Conservation (phyloP, 495 filamentous ascomycete species). For the Neohortaea acidophila region DNA sequence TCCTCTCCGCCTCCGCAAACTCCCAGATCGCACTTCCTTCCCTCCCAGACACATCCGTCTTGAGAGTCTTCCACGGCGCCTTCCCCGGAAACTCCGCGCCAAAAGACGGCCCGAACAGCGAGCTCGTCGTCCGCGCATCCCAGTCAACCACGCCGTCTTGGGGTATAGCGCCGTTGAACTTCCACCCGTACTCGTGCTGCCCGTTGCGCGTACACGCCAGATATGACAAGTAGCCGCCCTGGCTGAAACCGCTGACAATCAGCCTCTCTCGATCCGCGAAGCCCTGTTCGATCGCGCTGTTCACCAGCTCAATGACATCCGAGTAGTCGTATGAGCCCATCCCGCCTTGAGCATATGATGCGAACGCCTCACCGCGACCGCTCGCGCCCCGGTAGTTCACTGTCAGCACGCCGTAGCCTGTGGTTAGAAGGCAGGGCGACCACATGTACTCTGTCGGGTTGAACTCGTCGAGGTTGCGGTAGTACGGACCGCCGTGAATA, state of each 20-base stretch:
- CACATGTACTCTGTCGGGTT: constrained; percentile 19
- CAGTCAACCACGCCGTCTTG: constrained; percentile 6
- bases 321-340: constrained; percentile 21
- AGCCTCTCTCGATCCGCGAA: constrained; percentile 20
- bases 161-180: constrained; percentile 9
- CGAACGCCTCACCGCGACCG: constrained; percentile 22
- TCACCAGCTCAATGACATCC: constrained; percentile 22
- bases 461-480: constrained; percentile 21
- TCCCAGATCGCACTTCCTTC: constrained; percentile 10
- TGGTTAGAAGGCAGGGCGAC: constrained; percentile 20
- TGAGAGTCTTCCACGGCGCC: constrained; percentile 2
- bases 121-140: constrained; percentile 9
- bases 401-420: constrained; percentile 23
- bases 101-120: constrained; percentile 7
- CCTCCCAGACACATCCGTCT: neutral
- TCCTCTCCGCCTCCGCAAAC: constrained; percentile 1
- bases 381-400: constrained; percentile 25
- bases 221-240: constrained; percentile 24
- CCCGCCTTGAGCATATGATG: constrained; percentile 16
- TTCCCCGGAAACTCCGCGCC: neutral
- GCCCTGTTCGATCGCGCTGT: constrained; percentile 20
- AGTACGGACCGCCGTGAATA: constrained; percentile 26
- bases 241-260: constrained; percentile 22
- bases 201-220: constrained; percentile 8
- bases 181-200: constrained; percentile 9